These are phyloP conservation scores for Microthlaspi erraticum DNA, from an alignment of 345 rosid genomes.

Conservation along the genomic window DNA sequence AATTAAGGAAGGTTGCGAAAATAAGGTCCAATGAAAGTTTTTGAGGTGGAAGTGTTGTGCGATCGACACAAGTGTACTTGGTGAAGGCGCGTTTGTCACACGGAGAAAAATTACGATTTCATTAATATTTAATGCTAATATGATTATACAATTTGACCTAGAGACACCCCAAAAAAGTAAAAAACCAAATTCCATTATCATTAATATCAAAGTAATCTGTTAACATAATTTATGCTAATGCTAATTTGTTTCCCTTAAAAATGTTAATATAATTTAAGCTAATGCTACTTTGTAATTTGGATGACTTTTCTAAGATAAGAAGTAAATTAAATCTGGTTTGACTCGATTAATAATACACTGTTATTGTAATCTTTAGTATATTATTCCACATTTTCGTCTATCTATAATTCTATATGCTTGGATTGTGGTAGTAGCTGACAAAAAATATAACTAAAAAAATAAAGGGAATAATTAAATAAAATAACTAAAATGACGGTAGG, in stretches of 20 bases:
- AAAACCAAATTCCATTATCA: background rate
- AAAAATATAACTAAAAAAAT: background rate
- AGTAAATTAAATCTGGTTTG: slow-evolving; percentile 11
- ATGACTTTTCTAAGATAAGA: background rate
- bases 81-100: slow-evolving; percentile 20
- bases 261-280: background rate
- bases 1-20: background rate
- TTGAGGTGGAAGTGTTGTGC: slow-evolving; percentile 17
- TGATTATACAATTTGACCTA: too few species aligned
- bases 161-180: background rate
- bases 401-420: background rate
- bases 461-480: background rate
- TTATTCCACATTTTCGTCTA: slow-evolving; percentile 16
- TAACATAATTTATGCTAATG: background rate
- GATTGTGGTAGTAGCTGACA: too few species aligned
- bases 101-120: background rate
- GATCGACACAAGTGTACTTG: slow-evolving; percentile 1
- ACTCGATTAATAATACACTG: background rate
- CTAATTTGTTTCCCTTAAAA: background rate
- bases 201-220: background rate
- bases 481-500: slow-evolving; percentile 33
- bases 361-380: background rate
- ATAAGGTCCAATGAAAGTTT: slow-evolving; percentile 11
- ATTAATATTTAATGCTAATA: too few species aligned
- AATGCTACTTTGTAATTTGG: background rate